These are phyloP conservation scores for Cyanidioschyzon merolae DNA, from an alignment of 23 red algal genomes.

Conservation along the genomic window DNA sequence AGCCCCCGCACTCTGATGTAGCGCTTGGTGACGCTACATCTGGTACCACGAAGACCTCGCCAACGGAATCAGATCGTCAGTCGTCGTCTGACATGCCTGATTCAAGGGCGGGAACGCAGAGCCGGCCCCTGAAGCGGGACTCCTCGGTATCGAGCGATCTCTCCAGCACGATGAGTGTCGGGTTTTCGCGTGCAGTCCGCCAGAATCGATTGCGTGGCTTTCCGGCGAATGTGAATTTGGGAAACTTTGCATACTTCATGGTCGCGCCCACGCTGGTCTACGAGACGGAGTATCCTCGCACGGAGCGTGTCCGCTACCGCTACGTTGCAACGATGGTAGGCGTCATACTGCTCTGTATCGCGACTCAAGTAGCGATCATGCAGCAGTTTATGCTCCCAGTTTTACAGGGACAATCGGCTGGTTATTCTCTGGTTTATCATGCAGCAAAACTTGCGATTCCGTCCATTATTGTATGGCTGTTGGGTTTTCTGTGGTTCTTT, in stretches of 20 bases:
- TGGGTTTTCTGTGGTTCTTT: constrained; percentile 73
- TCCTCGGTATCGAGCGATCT: not conserved
- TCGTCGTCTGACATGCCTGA: not conserved
- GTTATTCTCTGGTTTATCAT: constrained; percentile 36
- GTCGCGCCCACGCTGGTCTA: constrained; percentile 71
- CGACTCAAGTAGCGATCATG: constrained; percentile 43
- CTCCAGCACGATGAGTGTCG: not conserved
- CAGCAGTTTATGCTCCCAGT: constrained; percentile 73
- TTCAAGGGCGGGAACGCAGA: not conserved
- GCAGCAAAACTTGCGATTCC: constrained; percentile 73
- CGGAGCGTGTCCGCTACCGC: constrained; percentile 27
- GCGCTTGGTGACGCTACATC: not conserved
- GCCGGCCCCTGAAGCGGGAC: not conserved
- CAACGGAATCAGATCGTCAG: not conserved
- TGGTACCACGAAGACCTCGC: not conserved
- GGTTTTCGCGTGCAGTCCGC: not conserved
- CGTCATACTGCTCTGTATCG: constrained; percentile 32
- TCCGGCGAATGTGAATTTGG: constrained; percentile 54
- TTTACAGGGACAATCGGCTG: constrained; percentile 21
- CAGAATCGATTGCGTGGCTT: constrained; percentile 20
- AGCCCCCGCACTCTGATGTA: not conserved
- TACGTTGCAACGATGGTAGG: constrained; percentile 43
- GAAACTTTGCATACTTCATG: constrained; percentile 57
- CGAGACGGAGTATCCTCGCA: constrained; percentile 73
- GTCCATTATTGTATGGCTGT: constrained; percentile 64